A percentile compares a stretch with the other conserved stretches of the same genome.
Conservation (phyloP, 75 land plant genomes). For the Sequoiadendron giganteum region DNA sequence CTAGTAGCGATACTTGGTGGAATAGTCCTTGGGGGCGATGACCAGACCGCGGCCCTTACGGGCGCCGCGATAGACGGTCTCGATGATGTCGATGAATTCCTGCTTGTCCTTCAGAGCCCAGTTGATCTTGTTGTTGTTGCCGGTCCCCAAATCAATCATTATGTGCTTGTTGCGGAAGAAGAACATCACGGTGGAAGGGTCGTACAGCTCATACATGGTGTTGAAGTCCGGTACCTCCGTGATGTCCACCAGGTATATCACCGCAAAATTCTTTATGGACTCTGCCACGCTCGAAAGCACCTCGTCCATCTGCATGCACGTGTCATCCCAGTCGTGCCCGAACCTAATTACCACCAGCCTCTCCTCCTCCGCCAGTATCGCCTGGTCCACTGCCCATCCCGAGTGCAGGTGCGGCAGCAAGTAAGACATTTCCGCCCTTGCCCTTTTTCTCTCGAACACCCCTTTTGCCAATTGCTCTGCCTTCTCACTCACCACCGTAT, state of each 20-base stretch:
- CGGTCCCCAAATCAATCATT: slow-evolving; percentile 95
- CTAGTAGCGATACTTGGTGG: slow-evolving; percentile 95
- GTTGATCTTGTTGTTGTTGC: slow-evolving; percentile 96
- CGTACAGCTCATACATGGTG: slow-evolving; percentile 97
- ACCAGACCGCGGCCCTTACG: slow-evolving; percentile 94
- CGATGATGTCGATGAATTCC: slow-evolving; percentile 93
- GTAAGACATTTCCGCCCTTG: slow-evolving; percentile 68
- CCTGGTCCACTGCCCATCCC: slow-evolving; percentile 96
- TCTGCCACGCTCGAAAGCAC: slow-evolving; percentile 95
- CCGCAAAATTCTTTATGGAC: slow-evolving; percentile 95
- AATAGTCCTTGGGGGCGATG: slow-evolving; percentile 90
- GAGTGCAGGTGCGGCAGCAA: slow-evolving; percentile 84
- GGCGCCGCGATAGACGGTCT: slow-evolving; percentile 93
- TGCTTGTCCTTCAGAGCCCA: slow-evolving; percentile 96
- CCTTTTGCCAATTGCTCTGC: background rate
- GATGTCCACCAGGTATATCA: slow-evolving; percentile 93
- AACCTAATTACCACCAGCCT: slow-evolving; percentile 85
- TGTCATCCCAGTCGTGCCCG: slow-evolving; percentile 97
- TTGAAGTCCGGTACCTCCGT: slow-evolving; percentile 97
- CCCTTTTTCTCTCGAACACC: background rate
- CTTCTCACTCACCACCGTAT: no score
- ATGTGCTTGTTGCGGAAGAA: slow-evolving; percentile 99
- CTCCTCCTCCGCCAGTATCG: slow-evolving; percentile 88
- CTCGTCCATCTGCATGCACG: slow-evolving; percentile 99
- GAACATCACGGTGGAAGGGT: slow-evolving; percentile 96